phyloP scores from a whole-genome alignment of 148 eudicot species.

The Diospyros kaki region DNA sequence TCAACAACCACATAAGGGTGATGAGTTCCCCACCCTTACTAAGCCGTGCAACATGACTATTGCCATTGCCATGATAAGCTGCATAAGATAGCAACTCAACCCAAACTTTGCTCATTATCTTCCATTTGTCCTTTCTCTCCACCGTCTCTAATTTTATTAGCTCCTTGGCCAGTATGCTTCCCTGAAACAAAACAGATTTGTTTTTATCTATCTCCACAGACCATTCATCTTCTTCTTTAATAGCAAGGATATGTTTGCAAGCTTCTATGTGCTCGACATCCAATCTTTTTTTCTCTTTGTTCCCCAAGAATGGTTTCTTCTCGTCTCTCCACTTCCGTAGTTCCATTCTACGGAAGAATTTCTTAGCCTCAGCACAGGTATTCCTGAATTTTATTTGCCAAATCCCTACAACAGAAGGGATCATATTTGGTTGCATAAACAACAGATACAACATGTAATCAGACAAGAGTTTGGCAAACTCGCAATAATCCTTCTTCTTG shows the following conservation, averaged over 20 bases:
- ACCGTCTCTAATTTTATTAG: conserved; percentile 7
- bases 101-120: conserved; percentile 7
- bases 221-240: neutral
- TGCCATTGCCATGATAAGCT: neutral
- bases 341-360: neutral
- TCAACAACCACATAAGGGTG: conserved; percentile 2
- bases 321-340: neutral
- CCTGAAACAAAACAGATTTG: neutral
- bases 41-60: neutral
- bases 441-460: conserved; percentile 14
- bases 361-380: conserved; percentile 15
- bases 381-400: conserved; percentile 10
- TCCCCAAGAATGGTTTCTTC: neutral
- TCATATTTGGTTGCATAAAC: conserved; percentile 9
- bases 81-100: conserved; percentile 4
- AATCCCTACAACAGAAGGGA: conserved; percentile 10
- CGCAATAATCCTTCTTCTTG: neutral
- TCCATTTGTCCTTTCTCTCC: neutral
- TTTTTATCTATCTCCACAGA: neutral
- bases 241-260: conserved; percentile 23
- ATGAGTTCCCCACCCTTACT: neutral
- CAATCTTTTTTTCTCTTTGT: neutral
- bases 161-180: conserved; percentile 6
- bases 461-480: neutral
- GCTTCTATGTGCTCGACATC: conserved; percentile 16